Evolutionary conservation across 306 rosid species (phyloP).

Genomic region (Albizia julibrissin): DNA sequence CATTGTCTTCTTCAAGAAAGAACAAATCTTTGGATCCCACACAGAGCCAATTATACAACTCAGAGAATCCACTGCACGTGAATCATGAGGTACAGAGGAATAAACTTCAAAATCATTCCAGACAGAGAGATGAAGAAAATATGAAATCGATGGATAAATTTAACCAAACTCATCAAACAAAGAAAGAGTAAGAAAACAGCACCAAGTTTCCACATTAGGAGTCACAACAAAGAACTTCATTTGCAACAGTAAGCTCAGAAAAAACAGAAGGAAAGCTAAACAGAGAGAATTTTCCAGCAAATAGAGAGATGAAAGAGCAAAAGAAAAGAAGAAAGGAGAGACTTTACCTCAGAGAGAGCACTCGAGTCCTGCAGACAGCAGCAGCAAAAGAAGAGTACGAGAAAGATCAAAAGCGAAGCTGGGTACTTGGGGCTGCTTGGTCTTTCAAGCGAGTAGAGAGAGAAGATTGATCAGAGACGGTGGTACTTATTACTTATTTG

Average conservation of each 20-base stretch:
- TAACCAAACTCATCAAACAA: slow-evolving; percentile 5
- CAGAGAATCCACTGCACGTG: slow-evolving; percentile 27
- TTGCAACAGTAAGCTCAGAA: slow-evolving; percentile 1
- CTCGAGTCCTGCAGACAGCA: slow-evolving; percentile 20
- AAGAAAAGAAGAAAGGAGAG: slow-evolving; percentile 14
- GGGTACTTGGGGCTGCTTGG: background rate
- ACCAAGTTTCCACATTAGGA: background rate
- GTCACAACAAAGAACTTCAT: background rate
- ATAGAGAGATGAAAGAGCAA: background rate
- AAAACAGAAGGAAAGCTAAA: background rate
- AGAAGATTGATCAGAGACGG: slow-evolving; percentile 33
- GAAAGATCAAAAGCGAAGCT: background rate
- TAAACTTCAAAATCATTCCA: background rate
- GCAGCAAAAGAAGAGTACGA: background rate
- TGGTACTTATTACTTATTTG: slow-evolving; percentile 27
- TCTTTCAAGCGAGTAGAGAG: background rate
- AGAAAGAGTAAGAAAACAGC: background rate
- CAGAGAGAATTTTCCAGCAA: background rate
- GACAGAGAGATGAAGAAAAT: background rate
- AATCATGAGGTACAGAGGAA: slow-evolving; percentile 19
- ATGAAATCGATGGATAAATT: background rate
- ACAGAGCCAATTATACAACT: slow-evolving; percentile 27
- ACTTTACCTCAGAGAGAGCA: slow-evolving; percentile 15
- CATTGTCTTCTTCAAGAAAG: slow-evolving; percentile 9
- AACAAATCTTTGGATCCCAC: slow-evolving; percentile 39